Base-by-base conservation (phyloP, 2,329 filamentous ascomycete species). In the Colletotrichum sp. region DNA sequence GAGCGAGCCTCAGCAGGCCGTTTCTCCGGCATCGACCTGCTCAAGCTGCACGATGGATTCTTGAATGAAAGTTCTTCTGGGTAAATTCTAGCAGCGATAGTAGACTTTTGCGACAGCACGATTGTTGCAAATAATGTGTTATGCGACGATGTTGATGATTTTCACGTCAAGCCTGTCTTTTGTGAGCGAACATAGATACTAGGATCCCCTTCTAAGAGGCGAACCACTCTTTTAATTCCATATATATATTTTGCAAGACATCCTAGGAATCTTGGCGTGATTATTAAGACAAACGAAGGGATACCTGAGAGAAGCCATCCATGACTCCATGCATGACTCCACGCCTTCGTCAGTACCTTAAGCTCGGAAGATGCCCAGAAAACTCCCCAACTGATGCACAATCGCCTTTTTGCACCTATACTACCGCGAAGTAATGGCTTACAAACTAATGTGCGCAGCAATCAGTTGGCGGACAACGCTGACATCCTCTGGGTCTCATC, bases 191-290 rank as follows among this genome's bases (percentile, higher is more conserved):
- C 24, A 66, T 55, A 67, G 64, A 67, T 49, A 16, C 18, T 32
- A 67, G 39, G 26, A 55, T 67, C 26, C 39, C 64, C 39, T 67
- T 67, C 21, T 55, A 21, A 67, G 64, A 67, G 64, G n/a, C 39
- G 39, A 52, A 9, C 30, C 64, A 32, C 39, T 52, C 39, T 52
- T 21, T 67, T 55, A 34, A 67, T 67, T 39, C 21, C 16, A 26
- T 24, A 64, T 12, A 15, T 24, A 65, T 44, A 24, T 30, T 5
- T 66, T 15, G 55, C 55, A 59, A 59, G 44, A 52, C 10, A 2
- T 3, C 44, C n/a, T 13, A 21, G 44, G 3, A 21, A 21, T 21
- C 44, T 21, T 52, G 44, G 44, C n/a, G 44, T 52, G 44, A 52
- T 52, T 52, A n/a, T 21, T 52, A 3, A 52, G 44, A 52, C 2